Percentiles rank a stretch among this genome's conserved stretches.
These are phyloP conservation scores for Candida maesae DNA, from an alignment of 805 yeast species.

Conservation along the genomic window DNA sequence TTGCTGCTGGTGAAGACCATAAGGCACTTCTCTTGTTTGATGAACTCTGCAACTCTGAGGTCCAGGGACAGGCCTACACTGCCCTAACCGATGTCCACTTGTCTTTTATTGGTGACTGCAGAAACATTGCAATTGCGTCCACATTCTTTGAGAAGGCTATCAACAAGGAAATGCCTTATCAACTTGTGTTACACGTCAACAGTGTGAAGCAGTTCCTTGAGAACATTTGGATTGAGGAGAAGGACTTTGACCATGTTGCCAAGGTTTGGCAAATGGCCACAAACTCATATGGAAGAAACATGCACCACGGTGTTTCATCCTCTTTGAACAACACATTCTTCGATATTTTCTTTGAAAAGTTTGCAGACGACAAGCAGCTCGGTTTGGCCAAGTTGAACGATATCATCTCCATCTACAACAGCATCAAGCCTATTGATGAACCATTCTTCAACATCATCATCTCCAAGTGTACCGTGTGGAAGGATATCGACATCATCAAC, in stretches of 20 bases:
- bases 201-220: conserved; percentile 60
- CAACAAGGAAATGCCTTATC: conserved; percentile 66
- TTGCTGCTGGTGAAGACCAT: conserved; percentile 59
- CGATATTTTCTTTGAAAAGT: conserved; percentile 59
- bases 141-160: conserved; percentile 73
- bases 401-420: conserved; percentile 52
- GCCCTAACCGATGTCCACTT: conserved; percentile 71
- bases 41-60: conserved; percentile 47
- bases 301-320: conserved; percentile 66
- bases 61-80: conserved; percentile 39
- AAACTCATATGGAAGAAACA: conserved; percentile 51
- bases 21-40: conserved; percentile 65
- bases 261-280: conserved; percentile 62
- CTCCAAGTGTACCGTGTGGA: conserved; percentile 65
- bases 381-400: conserved; percentile 56
- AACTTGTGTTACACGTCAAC: conserved; percentile 67
- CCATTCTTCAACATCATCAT: conserved; percentile 77
- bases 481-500: conserved; percentile 58
- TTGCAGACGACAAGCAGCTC: conserved; percentile 43
- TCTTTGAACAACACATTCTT: conserved; percentile 68
- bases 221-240: conserved; percentile 55
- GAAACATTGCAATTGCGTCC: conserved; percentile 66
- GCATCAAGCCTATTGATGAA: conserved; percentile 62
- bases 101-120: conserved; percentile 73
- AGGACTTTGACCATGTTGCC: conserved; percentile 54